Evolutionary conservation across 805 yeast genomes (phyloP).

Genomic region (Lipomyces sp.): DNA sequence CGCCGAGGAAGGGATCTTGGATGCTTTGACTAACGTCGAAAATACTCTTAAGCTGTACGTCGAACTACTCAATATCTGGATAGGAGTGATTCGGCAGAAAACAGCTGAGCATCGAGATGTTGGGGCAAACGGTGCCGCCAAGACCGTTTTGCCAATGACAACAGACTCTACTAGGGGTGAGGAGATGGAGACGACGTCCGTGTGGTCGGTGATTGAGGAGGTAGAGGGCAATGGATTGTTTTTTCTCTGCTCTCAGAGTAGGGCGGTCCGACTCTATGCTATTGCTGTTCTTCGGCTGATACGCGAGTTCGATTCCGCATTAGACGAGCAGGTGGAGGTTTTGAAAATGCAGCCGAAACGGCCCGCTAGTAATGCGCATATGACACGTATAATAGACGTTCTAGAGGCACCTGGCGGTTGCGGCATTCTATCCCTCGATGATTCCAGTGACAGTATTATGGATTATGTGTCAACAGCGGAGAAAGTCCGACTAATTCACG

Average conservation of each 20-base stretch:
- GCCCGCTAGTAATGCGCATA: constrained; percentile 21
- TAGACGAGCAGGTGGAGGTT: constrained; percentile 57
- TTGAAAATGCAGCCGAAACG: constrained; percentile 36
- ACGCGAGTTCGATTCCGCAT: constrained; percentile 85
- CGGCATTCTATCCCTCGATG: constrained; percentile 53
- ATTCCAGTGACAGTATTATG: constrained; percentile 20
- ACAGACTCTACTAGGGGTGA: constrained; percentile 52
- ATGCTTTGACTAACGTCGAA: constrained; percentile 37
- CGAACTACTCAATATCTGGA: constrained; percentile 82
- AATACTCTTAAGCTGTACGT: constrained; percentile 59
- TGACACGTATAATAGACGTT: constrained; percentile 61
- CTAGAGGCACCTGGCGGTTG: constrained; percentile 72
- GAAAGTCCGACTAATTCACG: constrained; percentile 66
- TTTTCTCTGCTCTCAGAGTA: constrained; percentile 87
- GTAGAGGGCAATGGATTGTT: constrained; percentile 95
- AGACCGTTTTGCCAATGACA: constrained; percentile 28
- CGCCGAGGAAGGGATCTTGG: constrained; percentile 16
- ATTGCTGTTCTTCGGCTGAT: constrained; percentile 74
- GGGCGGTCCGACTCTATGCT: constrained; percentile 73
- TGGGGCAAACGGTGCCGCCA: constrained; percentile 19
- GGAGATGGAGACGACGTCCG: constrained; percentile 74
- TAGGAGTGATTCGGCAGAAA: constrained; percentile 59
- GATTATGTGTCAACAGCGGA: constrained; percentile 72
- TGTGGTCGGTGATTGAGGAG: constrained; percentile 86
- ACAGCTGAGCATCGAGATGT: constrained; percentile 41